These are phyloP conservation scores for Chlamydomonas sp. DNA, from an alignment of 139 green algal species.

Conservation along the genomic window DNA sequence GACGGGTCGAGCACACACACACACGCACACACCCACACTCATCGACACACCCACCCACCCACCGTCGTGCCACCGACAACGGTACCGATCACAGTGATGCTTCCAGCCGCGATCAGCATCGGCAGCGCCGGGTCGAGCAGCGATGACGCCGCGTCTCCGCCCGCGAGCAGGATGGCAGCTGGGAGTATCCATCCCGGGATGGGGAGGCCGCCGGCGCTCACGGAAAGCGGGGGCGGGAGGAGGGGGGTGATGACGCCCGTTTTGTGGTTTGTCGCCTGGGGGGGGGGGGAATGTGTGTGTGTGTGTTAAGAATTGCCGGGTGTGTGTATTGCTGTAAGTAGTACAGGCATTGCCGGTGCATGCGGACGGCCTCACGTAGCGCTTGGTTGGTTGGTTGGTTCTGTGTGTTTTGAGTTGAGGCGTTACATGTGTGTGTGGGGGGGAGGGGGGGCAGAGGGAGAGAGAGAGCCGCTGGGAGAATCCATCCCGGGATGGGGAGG, in stretches of 20 bases:
- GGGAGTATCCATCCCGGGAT: conserved; percentile 69
- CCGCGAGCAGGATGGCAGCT: conserved; percentile 46
- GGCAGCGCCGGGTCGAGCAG: conserved; percentile 73
- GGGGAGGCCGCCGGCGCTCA: conserved; percentile 13
- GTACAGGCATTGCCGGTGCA: too few species aligned
- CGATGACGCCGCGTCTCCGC: conserved; percentile 64
- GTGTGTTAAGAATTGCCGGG: too few species aligned
- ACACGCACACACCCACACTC: too few species aligned
- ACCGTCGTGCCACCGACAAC: conserved; percentile 38
- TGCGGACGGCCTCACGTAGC: too few species aligned
- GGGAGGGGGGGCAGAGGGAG: too few species aligned
- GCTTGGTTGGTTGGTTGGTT: too few species aligned
- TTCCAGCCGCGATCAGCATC: conserved; percentile 44
- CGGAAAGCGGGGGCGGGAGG: conserved; percentile 46
- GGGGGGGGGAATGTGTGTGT: too few species aligned
- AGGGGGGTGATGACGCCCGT: conserved; percentile 41
- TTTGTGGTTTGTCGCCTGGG: conserved; percentile 73
- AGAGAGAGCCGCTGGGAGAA: conserved; percentile 56
- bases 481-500: conserved; percentile 55
- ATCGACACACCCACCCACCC: too few species aligned
- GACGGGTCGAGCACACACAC: conserved; percentile 63
- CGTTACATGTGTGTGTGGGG: too few species aligned
- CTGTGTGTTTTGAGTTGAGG: too few species aligned
- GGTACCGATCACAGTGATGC: conserved; percentile 23
- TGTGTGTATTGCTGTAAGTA: too few species aligned